Conservation (phyloP, 306 rosid species). For the Cyamopsis tetragonoloba region DNA sequence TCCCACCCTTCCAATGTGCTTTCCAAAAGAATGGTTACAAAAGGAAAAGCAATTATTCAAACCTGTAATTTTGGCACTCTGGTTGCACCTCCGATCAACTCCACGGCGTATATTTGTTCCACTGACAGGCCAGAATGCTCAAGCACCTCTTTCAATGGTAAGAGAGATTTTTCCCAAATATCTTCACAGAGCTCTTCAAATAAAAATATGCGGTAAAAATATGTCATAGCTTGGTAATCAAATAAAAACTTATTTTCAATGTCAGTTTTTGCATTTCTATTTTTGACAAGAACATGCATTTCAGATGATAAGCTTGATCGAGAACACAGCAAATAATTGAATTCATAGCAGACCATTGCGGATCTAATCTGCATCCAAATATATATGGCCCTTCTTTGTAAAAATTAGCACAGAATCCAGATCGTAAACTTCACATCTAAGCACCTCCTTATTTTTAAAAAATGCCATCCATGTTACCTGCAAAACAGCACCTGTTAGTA, state of each 20-base stretch:
- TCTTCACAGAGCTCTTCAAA: conserved; percentile 93
- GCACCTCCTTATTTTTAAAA: too few species aligned
- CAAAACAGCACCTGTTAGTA: too few species aligned
- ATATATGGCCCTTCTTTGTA: too few species aligned
- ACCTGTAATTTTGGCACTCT: conserved; percentile 98
- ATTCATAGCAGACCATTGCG: too few species aligned
- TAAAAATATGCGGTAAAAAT: background rate
- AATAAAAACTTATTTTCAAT: conserved; percentile 4
- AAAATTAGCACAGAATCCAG: too few species aligned
- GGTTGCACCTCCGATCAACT: conserved; percentile 95
- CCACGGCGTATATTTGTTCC: conserved; percentile 83
- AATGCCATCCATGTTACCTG: too few species aligned
- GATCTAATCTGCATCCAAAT: too few species aligned
- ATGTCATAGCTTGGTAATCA: background rate
- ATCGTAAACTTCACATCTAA: too few species aligned
- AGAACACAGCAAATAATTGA: too few species aligned
- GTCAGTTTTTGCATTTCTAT: background rate
- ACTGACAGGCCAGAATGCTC: conserved; percentile 60
- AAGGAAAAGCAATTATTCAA: conserved; percentile 30
- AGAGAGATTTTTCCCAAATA: conserved; percentile 84
- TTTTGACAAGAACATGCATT: background rate
- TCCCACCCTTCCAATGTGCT: conserved; percentile 11
- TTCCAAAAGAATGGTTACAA: background rate
- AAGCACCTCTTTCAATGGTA: conserved; percentile 73
- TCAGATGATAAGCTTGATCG: conserved; percentile 1